These are phyloP conservation scores for Coniosporium tulheliwenetii DNA, from an alignment of 2,329 filamentous ascomycete species.

Conservation along the genomic window DNA sequence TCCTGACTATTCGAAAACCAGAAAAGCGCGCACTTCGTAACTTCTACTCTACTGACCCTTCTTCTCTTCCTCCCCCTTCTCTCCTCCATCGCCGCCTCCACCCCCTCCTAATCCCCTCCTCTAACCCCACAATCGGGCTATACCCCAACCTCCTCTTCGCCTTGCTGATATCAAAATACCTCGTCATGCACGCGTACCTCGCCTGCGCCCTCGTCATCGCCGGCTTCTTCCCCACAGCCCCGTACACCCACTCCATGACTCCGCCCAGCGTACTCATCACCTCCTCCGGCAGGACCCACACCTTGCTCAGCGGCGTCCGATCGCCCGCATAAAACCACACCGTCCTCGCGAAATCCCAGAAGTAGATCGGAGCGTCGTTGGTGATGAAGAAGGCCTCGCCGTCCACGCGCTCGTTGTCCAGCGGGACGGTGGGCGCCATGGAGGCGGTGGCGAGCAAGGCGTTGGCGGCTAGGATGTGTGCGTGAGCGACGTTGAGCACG, in stretches of 20 bases:
- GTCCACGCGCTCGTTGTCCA: conserved; percentile 31
- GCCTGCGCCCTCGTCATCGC: conserved; percentile 33
- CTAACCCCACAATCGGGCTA: conserved; percentile 47
- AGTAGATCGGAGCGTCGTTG: conserved; percentile 33
- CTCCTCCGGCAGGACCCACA: conserved; percentile 27
- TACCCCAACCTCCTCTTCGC: conserved; percentile 57
- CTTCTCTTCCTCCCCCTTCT: conserved; percentile 5
- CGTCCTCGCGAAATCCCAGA: conserved; percentile 33
- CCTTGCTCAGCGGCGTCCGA: conserved; percentile 16
- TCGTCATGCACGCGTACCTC: conserved; percentile 55
- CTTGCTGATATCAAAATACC: conserved; percentile 66
- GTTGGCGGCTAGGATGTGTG: conserved; percentile 32
- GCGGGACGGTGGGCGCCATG: conserved; percentile 19
- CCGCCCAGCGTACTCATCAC: conserved; percentile 25
- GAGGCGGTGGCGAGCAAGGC: conserved; percentile 29
- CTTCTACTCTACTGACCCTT: conserved; percentile 2
- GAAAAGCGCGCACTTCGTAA: too few species aligned
- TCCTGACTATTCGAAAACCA: too few species aligned
- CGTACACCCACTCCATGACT: conserved; percentile 28
- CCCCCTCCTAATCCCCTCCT: conserved; percentile 41
- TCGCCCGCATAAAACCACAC: conserved; percentile 30
- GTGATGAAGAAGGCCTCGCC: conserved; percentile 37
- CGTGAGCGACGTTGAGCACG: conserved; percentile 35
- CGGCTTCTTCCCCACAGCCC: conserved; percentile 26
- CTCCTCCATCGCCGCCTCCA: conserved; percentile 16